Evolutionary conservation across 2,329 filamentous ascomycete genomes (phyloP), one percentile per base, ranked within the genome.

Genomic region (Aureobasidium zeae): DNA sequence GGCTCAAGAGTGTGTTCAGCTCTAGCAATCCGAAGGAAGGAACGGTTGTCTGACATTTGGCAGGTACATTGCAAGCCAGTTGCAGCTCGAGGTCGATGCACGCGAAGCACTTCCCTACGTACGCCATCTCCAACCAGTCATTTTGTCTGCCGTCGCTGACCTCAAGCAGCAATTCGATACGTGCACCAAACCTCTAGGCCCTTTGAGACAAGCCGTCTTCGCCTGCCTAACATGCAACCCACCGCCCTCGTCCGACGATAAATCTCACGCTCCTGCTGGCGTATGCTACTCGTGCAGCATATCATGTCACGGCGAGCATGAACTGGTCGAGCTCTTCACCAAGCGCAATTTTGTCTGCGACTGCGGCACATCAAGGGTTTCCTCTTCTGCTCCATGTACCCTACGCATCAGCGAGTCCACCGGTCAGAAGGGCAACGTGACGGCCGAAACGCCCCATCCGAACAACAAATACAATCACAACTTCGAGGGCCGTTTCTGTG

Each of bases 281-380:
- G 77, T 98, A 45, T 98, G 91, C 70, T 98, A 98, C 57, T 85
- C 88, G 16, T 98, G 91, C 67, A 95, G 89, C 5, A 86, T 98
- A 47, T 84, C 89, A 54, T 98, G 91, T 60, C 91, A 98, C 57
- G 89, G 91, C 53, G 88, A 96, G 57, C 91, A 98, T 61, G 83
- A 76, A 1, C 77, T 98, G 19, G 91, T 96, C 37, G 91, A 98
- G 65, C 82, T 98, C 15, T 98, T 98, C 67, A 82, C 77, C 59
- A 96, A 95, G 68, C 81, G 93, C 57, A 81, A 94, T 64, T 96
- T 98, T 57, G 85, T 85, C 29, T 98, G 91, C 66, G 91, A 98
- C 62, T 98, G 91, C 57, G 91, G 91, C 19, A 95, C 88, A 0
- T 86, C 81, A 32, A 79, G 89, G 39, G 72, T 94, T 19, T 76